Conservation (phyloP, 257 asterid species). For the Solanum lycopersicoides region DNA sequence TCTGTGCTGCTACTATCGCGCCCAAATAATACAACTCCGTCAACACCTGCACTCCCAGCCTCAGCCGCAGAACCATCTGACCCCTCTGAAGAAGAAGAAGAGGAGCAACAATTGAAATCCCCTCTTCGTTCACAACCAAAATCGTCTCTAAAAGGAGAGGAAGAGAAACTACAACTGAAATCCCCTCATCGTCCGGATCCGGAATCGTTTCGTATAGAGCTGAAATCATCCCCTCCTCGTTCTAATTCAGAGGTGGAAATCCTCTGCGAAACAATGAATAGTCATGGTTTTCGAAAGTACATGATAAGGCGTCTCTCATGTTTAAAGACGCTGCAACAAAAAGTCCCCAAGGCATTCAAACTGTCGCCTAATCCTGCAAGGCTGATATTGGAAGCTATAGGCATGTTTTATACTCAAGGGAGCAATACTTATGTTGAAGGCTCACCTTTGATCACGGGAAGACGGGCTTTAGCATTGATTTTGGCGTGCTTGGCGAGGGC, state of each 20-base stretch:
- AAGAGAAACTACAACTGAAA: not conserved
- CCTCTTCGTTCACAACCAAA: not conserved
- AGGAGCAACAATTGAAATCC: not conserved
- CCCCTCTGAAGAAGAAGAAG: not conserved
- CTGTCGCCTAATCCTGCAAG: conserved; percentile 42
- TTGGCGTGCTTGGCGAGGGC: conserved; percentile 44
- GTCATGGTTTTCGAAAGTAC: conserved; percentile 45
- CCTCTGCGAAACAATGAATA: conserved; percentile 48
- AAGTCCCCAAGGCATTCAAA: conserved; percentile 50
- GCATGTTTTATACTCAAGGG: conserved; percentile 69
- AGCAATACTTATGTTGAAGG: conserved; percentile 32
- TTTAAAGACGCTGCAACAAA: conserved; percentile 30
- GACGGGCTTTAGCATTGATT: conserved; percentile 52
- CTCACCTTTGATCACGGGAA: conserved; percentile 55
- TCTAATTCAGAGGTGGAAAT: conserved; percentile 47
- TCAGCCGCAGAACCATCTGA: not conserved
- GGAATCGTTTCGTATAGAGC: not conserved
- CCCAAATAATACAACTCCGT: not conserved
- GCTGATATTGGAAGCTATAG: conserved; percentile 49
- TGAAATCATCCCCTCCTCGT: not conserved
- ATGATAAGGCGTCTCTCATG: conserved; percentile 25
- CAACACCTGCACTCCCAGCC: not conserved
- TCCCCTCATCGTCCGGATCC: not conserved
- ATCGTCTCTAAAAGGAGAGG: not conserved
- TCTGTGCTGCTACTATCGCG: conserved; percentile 8